Evolutionary conservation across 306 rosid genomes (phyloP).

Genomic region (Medicago truncatula): DNA sequence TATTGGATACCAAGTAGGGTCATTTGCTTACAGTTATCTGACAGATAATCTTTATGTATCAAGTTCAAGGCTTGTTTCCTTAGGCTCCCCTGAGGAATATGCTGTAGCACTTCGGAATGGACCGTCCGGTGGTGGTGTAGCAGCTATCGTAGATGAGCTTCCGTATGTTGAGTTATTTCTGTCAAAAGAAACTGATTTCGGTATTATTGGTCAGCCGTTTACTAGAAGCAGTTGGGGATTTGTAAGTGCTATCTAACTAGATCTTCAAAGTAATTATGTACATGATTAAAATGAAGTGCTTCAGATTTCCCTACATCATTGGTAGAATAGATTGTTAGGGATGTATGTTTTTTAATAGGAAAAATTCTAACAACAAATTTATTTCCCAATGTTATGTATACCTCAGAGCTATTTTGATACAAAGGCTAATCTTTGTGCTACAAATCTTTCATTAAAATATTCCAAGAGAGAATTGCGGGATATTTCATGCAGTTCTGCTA

Average conservation of each 20-base stretch:
- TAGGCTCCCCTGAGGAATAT: conserved; percentile 85
- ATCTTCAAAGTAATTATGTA: conserved; percentile 20
- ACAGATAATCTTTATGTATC: conserved; percentile 68
- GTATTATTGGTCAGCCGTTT: conserved; percentile 85
- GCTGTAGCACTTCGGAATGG: conserved; percentile 75
- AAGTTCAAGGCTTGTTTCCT: conserved; percentile 70
- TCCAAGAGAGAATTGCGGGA: no score
- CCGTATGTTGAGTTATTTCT: conserved; percentile 81
- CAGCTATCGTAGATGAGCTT: conserved; percentile 89
- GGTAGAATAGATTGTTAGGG: no score
- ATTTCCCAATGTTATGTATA: no score
- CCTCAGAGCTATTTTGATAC: no score
- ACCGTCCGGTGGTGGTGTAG: conserved; percentile 86
- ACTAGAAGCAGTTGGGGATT: conserved; percentile 95
- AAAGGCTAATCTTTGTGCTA: no score
- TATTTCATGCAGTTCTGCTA: no score
- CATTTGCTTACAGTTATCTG: conserved; percentile 83
- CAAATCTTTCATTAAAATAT: no score
- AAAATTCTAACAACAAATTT: no score
- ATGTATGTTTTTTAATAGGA: no score
- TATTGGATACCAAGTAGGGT: conserved; percentile 95
- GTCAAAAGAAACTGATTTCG: conserved; percentile 70
- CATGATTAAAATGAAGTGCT: conserved; percentile 17
- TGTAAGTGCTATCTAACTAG: conserved; percentile 66
- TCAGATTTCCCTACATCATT: not conserved